phyloP scores from a whole-genome alignment of 805 yeast genomes.

The Saccharomycopsis schoenii region DNA sequence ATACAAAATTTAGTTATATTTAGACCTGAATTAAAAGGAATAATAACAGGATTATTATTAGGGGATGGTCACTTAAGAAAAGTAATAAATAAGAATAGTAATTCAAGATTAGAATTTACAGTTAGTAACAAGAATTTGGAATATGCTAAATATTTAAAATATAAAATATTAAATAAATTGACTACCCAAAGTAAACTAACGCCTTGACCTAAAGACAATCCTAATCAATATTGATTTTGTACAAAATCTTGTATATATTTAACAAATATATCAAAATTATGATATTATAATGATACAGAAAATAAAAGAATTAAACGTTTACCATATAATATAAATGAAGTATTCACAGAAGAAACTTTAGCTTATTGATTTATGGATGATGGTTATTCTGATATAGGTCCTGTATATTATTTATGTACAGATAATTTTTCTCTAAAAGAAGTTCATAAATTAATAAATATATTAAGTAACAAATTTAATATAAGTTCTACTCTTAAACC shows the following conservation, averaged over 20 bases:
- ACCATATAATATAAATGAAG: slow-evolving; percentile 3
- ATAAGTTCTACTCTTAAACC: no score
- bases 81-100: background rate
- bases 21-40: slow-evolving; percentile 1
- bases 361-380: slow-evolving; percentile 11
- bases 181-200: background rate
- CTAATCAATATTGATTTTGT: slow-evolving; percentile 11
- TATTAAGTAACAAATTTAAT: background rate
- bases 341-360: slow-evolving; percentile 1
- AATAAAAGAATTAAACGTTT: background rate
- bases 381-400: slow-evolving; percentile 5
- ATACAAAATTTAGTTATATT: background rate
- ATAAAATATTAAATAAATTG: background rate
- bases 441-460: background rate
- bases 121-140: no score
- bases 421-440: slow-evolving; percentile 1
- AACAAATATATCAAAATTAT: slow-evolving; percentile 4
- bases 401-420: slow-evolving; percentile 5
- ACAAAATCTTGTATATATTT: background rate
- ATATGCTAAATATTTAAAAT: slow-evolving; percentile 7
- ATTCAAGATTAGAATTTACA: slow-evolving; percentile 13
- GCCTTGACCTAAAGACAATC: slow-evolving; percentile 6
- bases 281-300: background rate
- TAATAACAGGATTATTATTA: slow-evolving; percentile 11
- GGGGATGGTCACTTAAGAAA: slow-evolving; percentile 9